Base-by-base conservation (phyloP, 495 filamentous ascomycete species). In the Aspergillus biplanus region DNA sequence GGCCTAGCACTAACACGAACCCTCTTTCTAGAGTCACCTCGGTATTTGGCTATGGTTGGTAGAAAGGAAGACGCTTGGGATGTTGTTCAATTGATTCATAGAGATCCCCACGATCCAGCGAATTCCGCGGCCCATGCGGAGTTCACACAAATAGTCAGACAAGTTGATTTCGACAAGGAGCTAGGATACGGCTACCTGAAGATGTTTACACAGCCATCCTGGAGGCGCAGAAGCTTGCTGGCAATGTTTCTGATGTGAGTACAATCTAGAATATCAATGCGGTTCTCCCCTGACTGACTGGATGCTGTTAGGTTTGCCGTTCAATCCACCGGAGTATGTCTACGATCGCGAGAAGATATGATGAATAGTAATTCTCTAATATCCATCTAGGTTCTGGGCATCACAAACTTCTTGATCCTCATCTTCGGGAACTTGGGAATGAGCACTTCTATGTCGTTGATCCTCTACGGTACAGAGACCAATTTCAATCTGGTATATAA, bases 231-330 rank as follows among this genome's bases (percentile, higher is more conserved):
- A 5, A 52, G n/a, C 12, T 11, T 52, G 5, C 12, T 52, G n/a
- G 49, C 18, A 12, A 52, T 52, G 49, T 52, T 52, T 52, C 4
- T 52, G 15, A 52, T 52, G 49, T 52, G 12, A 21, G 49, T 31
- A 21, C 7, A 16, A 11, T 15, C 13, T 49, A 39, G 37, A 7
- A 39, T 39, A 39, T 39, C 8, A 39, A 8, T 39, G 37, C 37
- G 13, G 13, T 39, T 7, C 7, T 7, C 37, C 7, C 13, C 37
- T 13, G 1, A 13, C 37, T 39, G 37, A 39, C 37, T 8, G 37
- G 1, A 39, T 39, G 7, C 13, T 39, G 4, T 13, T 39, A 39
- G 37, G 37, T 39, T 39, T 13, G 37, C 37, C 13, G 37, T 39
- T 13, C 37, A 39, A 13, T 39, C 37, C 13, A 39, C 37, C 3